These are phyloP conservation scores for Rhizopus arrhizus DNA, from an alignment of 371 early-diverging fungal species.

Conservation along the genomic window DNA sequence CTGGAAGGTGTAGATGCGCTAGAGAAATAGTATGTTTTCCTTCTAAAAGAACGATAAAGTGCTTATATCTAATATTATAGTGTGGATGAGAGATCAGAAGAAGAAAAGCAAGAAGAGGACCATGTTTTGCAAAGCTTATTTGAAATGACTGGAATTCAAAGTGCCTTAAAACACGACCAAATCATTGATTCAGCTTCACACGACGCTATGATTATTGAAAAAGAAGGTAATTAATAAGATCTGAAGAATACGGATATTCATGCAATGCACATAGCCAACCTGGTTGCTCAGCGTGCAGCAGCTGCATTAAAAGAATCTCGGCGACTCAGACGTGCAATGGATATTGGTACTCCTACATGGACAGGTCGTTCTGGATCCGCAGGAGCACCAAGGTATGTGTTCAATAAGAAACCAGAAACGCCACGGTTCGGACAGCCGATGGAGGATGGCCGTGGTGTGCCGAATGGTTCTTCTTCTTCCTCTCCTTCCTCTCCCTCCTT, in stretches of 20 bases:
- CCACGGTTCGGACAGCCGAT: constrained; percentile 51
- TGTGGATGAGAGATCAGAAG: constrained; percentile 5
- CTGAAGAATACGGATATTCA: neutral
- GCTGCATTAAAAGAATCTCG: constrained; percentile 59
- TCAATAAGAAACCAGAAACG: constrained; percentile 19
- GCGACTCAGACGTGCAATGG: constrained; percentile 30
- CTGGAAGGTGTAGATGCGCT: constrained; percentile 58
- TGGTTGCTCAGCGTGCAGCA: constrained; percentile 60
- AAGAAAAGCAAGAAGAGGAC: constrained; percentile 34
- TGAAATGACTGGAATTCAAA: constrained; percentile 81
- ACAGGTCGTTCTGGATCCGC: constrained; percentile 69
- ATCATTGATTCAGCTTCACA: constrained; percentile 73
- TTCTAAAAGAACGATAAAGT: neutral
- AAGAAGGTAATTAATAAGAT: constrained; percentile 64
- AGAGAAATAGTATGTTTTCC: constrained; percentile 58
- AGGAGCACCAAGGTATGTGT: constrained; percentile 48
- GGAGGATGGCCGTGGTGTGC: constrained; percentile 19
- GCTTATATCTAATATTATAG: neutral
- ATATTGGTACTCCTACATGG: constrained; percentile 69
- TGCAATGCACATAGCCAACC: constrained; percentile 34
- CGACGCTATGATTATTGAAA: constrained; percentile 69
- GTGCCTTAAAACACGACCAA: constrained; percentile 85
- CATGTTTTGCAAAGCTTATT: constrained; percentile 75
- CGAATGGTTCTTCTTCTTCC: too few species aligned
- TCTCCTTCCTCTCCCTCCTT: constrained; percentile 26